Evolutionary conservation across 306 rosid species (phyloP).

Genomic region (Dalbergia cochinchinensis): DNA sequence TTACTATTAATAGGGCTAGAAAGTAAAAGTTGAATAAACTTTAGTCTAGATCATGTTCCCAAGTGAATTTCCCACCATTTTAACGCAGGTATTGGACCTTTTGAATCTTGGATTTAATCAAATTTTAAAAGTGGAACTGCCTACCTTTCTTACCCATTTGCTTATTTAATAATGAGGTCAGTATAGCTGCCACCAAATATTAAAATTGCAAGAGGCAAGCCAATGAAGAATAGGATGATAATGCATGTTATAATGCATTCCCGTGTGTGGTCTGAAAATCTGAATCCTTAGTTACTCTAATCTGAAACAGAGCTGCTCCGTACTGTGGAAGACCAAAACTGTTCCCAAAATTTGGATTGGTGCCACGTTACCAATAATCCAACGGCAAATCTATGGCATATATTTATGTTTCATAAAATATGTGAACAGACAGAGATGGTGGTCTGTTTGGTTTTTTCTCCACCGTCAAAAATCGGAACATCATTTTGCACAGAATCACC

Average conservation of each 20-base stretch:
- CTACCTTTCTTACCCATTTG: conserved; percentile 46
- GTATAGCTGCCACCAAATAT: conserved; percentile 61
- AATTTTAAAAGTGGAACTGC: conserved; percentile 40
- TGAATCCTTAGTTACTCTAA: conserved; percentile 26
- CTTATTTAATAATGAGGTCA: conserved; percentile 40
- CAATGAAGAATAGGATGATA: conserved; percentile 29
- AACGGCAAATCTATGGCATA: conserved; percentile 40
- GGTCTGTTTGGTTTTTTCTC: conserved; percentile 51
- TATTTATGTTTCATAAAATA: conserved; percentile 24
- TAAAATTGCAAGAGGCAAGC: conserved; percentile 27
- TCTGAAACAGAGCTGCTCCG: conserved; percentile 40
- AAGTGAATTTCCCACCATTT: conserved; percentile 42
- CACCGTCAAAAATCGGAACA: conserved; percentile 52
- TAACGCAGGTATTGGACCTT: conserved; percentile 48
- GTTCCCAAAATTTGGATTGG: conserved; percentile 24
- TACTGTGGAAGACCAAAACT: conserved; percentile 32
- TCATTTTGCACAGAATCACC: conserved; percentile 1
- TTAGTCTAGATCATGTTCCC: conserved; percentile 55
- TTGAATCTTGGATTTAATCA: conserved; percentile 52
- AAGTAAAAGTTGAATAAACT: conserved; percentile 48
- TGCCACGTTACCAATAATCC: conserved; percentile 39
- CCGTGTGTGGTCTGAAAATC: conserved; percentile 50
- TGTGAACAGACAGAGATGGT: conserved; percentile 22
- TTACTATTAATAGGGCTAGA: conserved; percentile 43
- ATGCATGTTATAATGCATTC: conserved; percentile 45